phyloP scores from a whole-genome alignment of 345 rosid species.

The Pugionium dolabratum region DNA sequence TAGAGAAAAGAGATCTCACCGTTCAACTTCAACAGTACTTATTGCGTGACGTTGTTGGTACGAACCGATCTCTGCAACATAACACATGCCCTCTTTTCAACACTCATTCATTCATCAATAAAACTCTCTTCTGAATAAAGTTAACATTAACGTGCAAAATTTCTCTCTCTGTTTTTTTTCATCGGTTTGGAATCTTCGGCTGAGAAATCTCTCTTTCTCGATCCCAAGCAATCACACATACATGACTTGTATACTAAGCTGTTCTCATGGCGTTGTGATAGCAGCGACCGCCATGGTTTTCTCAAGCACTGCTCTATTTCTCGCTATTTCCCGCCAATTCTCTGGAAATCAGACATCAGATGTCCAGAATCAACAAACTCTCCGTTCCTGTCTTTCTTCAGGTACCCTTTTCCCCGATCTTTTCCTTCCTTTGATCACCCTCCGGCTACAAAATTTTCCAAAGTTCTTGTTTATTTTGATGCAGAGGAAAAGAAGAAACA shows the following conservation, averaged over 20 bases:
- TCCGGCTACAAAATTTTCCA: not conserved
- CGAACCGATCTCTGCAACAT: constrained; percentile 32
- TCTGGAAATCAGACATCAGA: constrained; percentile 34
- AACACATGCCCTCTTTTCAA: constrained; percentile 22
- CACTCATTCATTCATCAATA: not conserved
- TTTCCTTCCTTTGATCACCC: constrained; percentile 12
- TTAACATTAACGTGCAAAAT: not conserved
- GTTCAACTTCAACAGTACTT: constrained; percentile 29
- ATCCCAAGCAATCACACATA: not conserved
- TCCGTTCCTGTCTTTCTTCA: constrained; percentile 61
- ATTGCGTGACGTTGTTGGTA: constrained; percentile 28
- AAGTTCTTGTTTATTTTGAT: not conserved
- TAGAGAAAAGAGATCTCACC: constrained; percentile 22
- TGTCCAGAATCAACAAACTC: constrained; percentile 8
- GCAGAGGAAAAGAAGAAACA: constrained; percentile 49
- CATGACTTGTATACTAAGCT: constrained; percentile 42
- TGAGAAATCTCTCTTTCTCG: not conserved
- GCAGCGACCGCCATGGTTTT: no score
- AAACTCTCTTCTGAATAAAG: not conserved
- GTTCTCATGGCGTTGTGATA: not conserved
- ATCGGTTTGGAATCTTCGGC: not conserved
- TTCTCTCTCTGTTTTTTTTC: not conserved
- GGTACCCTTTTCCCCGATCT: constrained; percentile 39
- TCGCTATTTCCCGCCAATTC: constrained; percentile 59
- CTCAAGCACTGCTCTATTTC: constrained; percentile 43